These are phyloP conservation scores for Lecanicillium sp. DNA, from an alignment of 2,329 filamentous ascomycete genomes.

Conservation along the genomic window DNA sequence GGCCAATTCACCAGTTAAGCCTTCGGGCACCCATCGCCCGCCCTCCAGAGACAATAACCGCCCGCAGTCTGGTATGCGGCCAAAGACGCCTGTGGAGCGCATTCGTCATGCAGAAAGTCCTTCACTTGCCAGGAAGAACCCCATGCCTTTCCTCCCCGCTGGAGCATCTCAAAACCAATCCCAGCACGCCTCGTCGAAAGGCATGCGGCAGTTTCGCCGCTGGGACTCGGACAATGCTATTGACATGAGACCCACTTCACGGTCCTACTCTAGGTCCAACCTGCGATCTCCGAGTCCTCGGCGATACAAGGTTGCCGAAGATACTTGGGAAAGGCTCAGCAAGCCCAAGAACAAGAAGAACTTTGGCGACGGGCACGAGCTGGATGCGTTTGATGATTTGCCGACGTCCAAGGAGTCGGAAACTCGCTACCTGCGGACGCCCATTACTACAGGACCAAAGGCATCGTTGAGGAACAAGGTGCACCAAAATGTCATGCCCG, in stretches of 20 bases:
- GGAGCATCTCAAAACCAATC: constrained; percentile 66
- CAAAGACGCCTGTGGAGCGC: constrained; percentile 65
- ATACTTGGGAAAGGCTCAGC: constrained; percentile 58
- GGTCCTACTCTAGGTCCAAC: constrained; percentile 48
- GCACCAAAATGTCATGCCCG: constrained; percentile 45
- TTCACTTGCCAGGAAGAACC: constrained; percentile 48
- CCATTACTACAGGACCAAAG: constrained; percentile 61
- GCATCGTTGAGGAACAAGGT: constrained; percentile 48
- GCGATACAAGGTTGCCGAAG: constrained; percentile 36
- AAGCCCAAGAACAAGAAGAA: constrained; percentile 48
- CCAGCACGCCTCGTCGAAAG: constrained; percentile 69
- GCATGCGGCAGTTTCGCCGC: constrained; percentile 62
- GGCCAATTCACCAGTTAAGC: constrained; percentile 42
- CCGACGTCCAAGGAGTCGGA: constrained; percentile 80
- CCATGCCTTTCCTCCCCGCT: constrained; percentile 70
- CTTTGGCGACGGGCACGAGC: constrained; percentile 88
- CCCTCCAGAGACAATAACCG: constrained; percentile 50
- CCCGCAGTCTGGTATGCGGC: constrained; percentile 45
- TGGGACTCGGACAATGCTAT: constrained; percentile 69
- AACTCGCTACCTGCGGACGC: constrained; percentile 74
- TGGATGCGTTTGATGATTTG: constrained; percentile 90
- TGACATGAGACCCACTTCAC: constrained; percentile 49
- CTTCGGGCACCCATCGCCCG: constrained; percentile 42
- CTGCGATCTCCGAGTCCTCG: constrained; percentile 54
- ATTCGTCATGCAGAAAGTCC: constrained; percentile 42